These are phyloP conservation scores for Termitomyces titanicus DNA, from an alignment of 768 basidiomycete species.

Conservation along the genomic window DNA sequence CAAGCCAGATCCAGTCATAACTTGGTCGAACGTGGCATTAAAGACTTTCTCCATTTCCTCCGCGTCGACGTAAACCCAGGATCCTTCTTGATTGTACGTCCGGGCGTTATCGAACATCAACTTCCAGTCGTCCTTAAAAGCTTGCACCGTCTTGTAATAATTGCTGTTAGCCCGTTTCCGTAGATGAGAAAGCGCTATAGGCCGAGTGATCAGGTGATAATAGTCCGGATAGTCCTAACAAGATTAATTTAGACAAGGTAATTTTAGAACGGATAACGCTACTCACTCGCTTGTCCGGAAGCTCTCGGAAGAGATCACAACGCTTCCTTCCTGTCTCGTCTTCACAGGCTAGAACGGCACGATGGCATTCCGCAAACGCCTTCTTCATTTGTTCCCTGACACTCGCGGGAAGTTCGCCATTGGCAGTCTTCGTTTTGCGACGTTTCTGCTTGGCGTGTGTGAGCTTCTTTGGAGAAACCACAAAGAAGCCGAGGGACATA, in stretches of 20 bases:
- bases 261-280: background rate
- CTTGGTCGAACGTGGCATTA: constrained; percentile 61
- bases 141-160: constrained; percentile 70
- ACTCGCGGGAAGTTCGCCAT: constrained; percentile 51
- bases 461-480: background rate
- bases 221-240: constrained; percentile 87
- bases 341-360: constrained; percentile 69
- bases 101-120: constrained; percentile 94
- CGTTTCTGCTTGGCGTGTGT: constrained; percentile 58
- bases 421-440: constrained; percentile 62
- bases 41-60: constrained; percentile 93
- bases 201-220: constrained; percentile 81
- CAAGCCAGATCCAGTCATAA: constrained; percentile 63
- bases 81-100: constrained; percentile 92
- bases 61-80: constrained; percentile 92
- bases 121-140: constrained; percentile 76
- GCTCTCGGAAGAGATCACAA: constrained; percentile 83
- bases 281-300: constrained; percentile 74
- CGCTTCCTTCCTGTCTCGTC: constrained; percentile 74
- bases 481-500: background rate
- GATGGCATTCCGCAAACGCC: constrained; percentile 71
- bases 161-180: constrained; percentile 68
- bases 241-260: constrained; percentile 13
- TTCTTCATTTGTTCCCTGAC: constrained; percentile 80
- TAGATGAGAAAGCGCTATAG: constrained; percentile 85